Evolutionary conservation across 257 asterid species (phyloP).

Genomic region (Knoxia roxburghii): DNA sequence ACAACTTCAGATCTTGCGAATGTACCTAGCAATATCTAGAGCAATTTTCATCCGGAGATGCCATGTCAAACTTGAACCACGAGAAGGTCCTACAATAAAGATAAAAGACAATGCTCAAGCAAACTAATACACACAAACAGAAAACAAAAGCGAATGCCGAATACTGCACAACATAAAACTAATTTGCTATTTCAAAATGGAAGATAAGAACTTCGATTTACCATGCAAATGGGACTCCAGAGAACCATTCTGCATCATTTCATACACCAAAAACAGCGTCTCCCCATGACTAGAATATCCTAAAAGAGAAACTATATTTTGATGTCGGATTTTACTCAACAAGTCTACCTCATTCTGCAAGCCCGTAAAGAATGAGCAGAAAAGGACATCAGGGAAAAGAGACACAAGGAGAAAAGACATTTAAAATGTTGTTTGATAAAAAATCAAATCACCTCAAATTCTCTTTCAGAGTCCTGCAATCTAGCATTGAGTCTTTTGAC

Average conservation of each 20-base stretch:
- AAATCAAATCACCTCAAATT: slow-evolving; percentile 54
- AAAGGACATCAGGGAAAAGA: slow-evolving; percentile 8
- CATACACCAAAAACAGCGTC: slow-evolving; percentile 68
- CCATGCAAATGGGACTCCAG: slow-evolving; percentile 81
- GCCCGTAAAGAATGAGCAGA: slow-evolving; percentile 17
- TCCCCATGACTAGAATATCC: slow-evolving; percentile 72
- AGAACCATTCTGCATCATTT: slow-evolving; percentile 86
- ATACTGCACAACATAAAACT: not conserved
- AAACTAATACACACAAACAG: not conserved
- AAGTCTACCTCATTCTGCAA: slow-evolving; percentile 82
- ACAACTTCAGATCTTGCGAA: not conserved
- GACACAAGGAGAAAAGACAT: not conserved
- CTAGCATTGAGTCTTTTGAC: slow-evolving; percentile 60
- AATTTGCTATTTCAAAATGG: not conserved
- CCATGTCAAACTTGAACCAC: slow-evolving; percentile 69
- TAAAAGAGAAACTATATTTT: slow-evolving; percentile 70
- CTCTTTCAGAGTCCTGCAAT: slow-evolving; percentile 57
- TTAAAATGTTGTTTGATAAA: not conserved
- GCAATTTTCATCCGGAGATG: slow-evolving; percentile 89
- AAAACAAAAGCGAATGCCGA: not conserved
- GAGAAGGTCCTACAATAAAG: slow-evolving; percentile 52
- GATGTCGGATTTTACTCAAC: slow-evolving; percentile 73
- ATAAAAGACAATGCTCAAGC: not conserved
- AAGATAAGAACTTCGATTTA: slow-evolving; percentile 20
- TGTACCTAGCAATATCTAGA: slow-evolving; percentile 84